Evolutionary conservation across 2,329 filamentous ascomycete species (phyloP).

Genomic region (Hypoxylon rubiginosum): DNA sequence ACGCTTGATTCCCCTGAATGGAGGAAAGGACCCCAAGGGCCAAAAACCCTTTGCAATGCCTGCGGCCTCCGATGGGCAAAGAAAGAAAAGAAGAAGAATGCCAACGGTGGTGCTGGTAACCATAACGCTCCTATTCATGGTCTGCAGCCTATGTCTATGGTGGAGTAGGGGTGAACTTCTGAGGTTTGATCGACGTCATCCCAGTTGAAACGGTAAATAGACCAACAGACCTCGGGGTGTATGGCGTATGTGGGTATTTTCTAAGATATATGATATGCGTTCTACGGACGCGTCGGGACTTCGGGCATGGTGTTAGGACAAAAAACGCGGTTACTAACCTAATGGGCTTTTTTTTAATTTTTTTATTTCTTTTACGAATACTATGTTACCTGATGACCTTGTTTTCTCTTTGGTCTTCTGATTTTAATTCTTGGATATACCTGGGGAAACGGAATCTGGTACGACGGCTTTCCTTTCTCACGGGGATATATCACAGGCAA

Average conservation of each 20-base stretch:
- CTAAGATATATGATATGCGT: slow-evolving; percentile 25
- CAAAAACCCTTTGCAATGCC: slow-evolving; percentile 95
- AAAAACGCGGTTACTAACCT: slow-evolving; percentile 28
- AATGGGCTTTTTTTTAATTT: too few relatives aligned
- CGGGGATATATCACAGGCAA: slow-evolving; percentile 39
- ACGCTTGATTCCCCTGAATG: slow-evolving; percentile 95
- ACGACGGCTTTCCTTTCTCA: slow-evolving; percentile 22
- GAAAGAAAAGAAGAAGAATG: slow-evolving; percentile 80
- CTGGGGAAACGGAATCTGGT: slow-evolving; percentile 29
- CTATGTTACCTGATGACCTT: slow-evolving; percentile 14
- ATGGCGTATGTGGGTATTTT: slow-evolving; percentile 39
- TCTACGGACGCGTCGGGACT: slow-evolving; percentile 22
- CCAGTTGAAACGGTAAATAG: slow-evolving; percentile 29
- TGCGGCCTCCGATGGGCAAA: slow-evolving; percentile 84
- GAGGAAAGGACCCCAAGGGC: slow-evolving; percentile 92
- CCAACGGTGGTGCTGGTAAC: slow-evolving; percentile 36
- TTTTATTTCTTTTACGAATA: slow-evolving; percentile 20
- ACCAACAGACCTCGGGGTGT: slow-evolving; percentile 22
- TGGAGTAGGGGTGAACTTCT: slow-evolving; percentile 28
- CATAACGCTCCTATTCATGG: slow-evolving; percentile 23
- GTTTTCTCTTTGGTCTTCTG: slow-evolving; percentile 10
- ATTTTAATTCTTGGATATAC: slow-evolving; percentile 39
- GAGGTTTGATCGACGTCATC: slow-evolving; percentile 10
- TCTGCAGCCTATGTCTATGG: slow-evolving; percentile 27
- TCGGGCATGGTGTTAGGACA: slow-evolving; percentile 36